Evolutionary conservation across 441 rosid species (phyloP).

Genomic region (Euphorbia neoarborescens): DNA sequence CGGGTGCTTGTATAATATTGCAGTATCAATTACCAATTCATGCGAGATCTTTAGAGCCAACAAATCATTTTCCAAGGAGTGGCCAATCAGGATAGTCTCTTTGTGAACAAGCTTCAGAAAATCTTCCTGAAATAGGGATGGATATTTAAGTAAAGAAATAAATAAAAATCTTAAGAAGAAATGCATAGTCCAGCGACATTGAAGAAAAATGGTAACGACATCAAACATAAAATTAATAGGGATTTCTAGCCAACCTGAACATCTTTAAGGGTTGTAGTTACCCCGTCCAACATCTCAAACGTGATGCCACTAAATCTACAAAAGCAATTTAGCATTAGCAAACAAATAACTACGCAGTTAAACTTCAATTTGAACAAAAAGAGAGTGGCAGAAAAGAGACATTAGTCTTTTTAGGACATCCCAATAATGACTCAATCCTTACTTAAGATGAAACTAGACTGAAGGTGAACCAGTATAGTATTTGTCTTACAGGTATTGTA

Average conservation of each 20-base stretch:
- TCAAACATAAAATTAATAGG: background rate
- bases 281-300: conserved; percentile 59
- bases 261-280: conserved; percentile 73
- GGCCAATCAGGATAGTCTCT: conserved; percentile 87
- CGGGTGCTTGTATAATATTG: conserved; percentile 76
- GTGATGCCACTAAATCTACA: conserved; percentile 94
- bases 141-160: conserved; percentile 18
- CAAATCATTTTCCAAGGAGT: conserved; percentile 91
- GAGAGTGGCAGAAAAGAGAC: background rate
- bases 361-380: background rate
- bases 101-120: conserved; percentile 67
- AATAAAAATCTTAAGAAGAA: conserved; percentile 17
- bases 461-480: background rate
- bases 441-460: background rate
- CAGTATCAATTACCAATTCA: conserved; percentile 79
- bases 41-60: conserved; percentile 77
- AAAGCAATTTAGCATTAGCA: conserved; percentile 8
- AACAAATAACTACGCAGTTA: background rate
- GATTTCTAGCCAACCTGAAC: conserved; percentile 27
- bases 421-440: background rate
- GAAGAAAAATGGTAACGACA: conserved; percentile 2
- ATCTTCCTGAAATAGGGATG: conserved; percentile 59
- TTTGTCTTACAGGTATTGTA: too few relatives aligned
- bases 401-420: conserved; percentile 2
- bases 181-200: conserved; percentile 7